These are phyloP conservation scores for Haemoproteus tartakovskyi DNA, from an alignment of 169 alveolate genomes.

Conservation along the genomic window DNA sequence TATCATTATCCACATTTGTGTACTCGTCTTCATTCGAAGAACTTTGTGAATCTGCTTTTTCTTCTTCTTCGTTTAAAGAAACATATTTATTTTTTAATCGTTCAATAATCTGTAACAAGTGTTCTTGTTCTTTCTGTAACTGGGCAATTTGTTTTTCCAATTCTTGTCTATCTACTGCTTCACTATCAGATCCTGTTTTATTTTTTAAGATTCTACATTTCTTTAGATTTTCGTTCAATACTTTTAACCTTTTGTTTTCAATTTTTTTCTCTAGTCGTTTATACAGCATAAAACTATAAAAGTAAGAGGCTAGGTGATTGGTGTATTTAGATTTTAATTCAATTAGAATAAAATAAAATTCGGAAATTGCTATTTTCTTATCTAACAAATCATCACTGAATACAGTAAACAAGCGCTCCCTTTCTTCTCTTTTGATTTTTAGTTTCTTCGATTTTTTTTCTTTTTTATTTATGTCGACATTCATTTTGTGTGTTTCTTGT, in stretches of 20 bases:
- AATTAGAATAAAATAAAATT: conserved; percentile 67
- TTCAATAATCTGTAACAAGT: conserved; percentile 19
- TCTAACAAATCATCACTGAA: conserved; percentile 69
- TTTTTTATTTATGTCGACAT: too few relatives aligned
- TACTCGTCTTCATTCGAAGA: conserved; percentile 3
- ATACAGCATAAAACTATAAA: conserved; percentile 59
- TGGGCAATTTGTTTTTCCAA: conserved; percentile 27
- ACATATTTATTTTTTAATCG: conserved; percentile 36
- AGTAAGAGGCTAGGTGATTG: conserved; percentile 61
- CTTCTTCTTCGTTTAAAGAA: conserved; percentile 18
- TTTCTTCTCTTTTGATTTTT: conserved; percentile 68
- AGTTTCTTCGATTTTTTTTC: too few relatives aligned
- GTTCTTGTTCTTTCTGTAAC: conserved; percentile 34
- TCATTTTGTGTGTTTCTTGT: too few relatives aligned
- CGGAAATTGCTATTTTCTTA: conserved; percentile 63
- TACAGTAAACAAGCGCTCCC: conserved; percentile 59
- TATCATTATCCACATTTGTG: conserved; percentile 7
- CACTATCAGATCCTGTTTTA: conserved; percentile 3
- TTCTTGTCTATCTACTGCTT: background rate
- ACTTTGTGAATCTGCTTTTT: too few relatives aligned
- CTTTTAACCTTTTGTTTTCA: conserved; percentile 4
- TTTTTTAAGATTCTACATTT: conserved; percentile 34
- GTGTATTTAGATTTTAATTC: conserved; percentile 67
- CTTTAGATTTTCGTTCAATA: conserved; percentile 52
- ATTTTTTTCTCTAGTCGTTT: conserved; percentile 27